These are phyloP conservation scores for Lomentospora prolificans DNA, from an alignment of 2,329 filamentous ascomycete genomes.

Conservation along the genomic window DNA sequence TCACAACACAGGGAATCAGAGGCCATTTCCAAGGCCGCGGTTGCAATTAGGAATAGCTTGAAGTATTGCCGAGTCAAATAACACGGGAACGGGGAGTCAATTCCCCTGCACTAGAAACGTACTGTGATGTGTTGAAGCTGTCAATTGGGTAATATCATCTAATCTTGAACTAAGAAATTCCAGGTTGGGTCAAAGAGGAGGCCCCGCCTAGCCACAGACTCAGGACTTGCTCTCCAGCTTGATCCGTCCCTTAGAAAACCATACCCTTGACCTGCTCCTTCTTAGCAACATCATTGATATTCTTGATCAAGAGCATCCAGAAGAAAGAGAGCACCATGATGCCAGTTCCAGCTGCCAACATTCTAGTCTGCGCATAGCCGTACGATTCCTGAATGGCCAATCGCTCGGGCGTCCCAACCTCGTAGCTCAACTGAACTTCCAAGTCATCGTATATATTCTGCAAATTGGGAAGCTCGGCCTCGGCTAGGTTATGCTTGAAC, in stretches of 20 bases:
- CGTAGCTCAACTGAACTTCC: slow-evolving; percentile 39
- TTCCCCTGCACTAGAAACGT: no score
- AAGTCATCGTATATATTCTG: slow-evolving; percentile 43
- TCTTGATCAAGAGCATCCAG: slow-evolving; percentile 34
- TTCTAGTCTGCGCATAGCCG: slow-evolving; percentile 37
- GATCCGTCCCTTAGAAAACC: slow-evolving; percentile 42
- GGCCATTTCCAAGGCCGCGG: no score
- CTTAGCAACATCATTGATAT: slow-evolving; percentile 40
- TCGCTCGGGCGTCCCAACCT: slow-evolving; percentile 30
- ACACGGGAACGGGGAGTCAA: no score
- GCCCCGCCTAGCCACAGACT: no score
- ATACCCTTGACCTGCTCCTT: slow-evolving; percentile 39
- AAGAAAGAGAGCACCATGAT: slow-evolving; percentile 23
- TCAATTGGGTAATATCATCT: no score
- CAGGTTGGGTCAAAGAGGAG: no score
- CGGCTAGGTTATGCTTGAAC: slow-evolving; percentile 39
- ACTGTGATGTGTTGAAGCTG: no score
- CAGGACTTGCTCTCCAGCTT: no score
- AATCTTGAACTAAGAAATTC: no score
- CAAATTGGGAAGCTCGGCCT: slow-evolving; percentile 24
- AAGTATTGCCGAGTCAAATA: no score
- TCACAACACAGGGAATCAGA: no score
- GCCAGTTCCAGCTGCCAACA: slow-evolving; percentile 29
- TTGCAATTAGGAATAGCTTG: no score
- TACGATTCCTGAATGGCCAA: slow-evolving; percentile 50